Percentiles rank a stretch among this genome's conserved stretches.
Conservation (phyloP, 768 basidiomycete species). For the Psilocybe sp. region DNA sequence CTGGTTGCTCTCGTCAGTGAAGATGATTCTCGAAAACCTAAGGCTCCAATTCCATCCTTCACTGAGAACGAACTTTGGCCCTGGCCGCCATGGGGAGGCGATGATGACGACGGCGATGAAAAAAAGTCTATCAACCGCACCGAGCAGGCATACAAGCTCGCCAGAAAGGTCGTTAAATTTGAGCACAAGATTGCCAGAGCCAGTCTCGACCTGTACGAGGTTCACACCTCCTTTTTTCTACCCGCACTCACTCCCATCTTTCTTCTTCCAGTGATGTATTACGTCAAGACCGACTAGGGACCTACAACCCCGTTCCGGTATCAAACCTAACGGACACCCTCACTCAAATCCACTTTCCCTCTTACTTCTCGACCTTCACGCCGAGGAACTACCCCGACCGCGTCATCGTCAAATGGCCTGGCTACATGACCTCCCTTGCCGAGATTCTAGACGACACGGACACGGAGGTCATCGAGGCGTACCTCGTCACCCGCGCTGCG, state of each 20-base stretch:
- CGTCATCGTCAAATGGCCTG: constrained; percentile 81
- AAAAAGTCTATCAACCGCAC: constrained; percentile 50
- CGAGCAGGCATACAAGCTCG: constrained; percentile 57
- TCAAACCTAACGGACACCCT: constrained; percentile 66
- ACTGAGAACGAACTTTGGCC: constrained; percentile 60
- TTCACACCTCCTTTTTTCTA: constrained; percentile 3
- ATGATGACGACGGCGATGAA: constrained; percentile 47
- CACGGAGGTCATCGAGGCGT: constrained; percentile 77
- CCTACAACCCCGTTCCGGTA: constrained; percentile 83
- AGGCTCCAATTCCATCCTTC: constrained; percentile 14
- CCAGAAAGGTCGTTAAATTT: constrained; percentile 70
- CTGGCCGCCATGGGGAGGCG: constrained; percentile 82
- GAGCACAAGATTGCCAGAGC: constrained; percentile 77
- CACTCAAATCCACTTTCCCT: constrained; percentile 74
- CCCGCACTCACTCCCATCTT: not conserved
- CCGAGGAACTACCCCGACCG: constrained; percentile 72
- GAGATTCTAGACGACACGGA: constrained; percentile 65
- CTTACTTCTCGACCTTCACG: constrained; percentile 86
- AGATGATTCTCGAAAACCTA: constrained; percentile 35
- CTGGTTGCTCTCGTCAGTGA: constrained; percentile 59
- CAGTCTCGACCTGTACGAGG: constrained; percentile 71
- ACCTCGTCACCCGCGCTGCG: constrained; percentile 76
- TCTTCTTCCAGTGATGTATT: constrained; percentile 50
- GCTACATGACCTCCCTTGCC: constrained; percentile 67
- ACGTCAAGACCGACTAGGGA: constrained; percentile 76